Evolutionary conservation across 1,139 yeast genomes (phyloP), one percentile per base, ranked within the genome.

Genomic region (Pichiaceae sp.): DNA sequence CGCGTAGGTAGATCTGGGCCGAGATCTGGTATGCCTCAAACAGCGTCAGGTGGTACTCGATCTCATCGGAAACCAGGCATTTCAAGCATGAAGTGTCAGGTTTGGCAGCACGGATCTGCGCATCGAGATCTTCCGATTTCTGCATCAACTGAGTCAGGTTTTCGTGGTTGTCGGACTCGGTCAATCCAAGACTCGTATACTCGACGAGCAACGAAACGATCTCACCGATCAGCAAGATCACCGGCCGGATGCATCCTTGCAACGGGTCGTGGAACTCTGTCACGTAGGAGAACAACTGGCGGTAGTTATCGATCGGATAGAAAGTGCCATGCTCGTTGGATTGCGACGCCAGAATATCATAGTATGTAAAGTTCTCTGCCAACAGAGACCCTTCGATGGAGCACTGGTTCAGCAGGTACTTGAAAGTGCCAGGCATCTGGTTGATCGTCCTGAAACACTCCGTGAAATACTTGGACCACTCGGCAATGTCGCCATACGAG

Each of bases 1-100:
- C 73, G 25, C 70, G 55, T 11, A 70, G 50, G 42, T 66, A 70
- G 21, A 71, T 54, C 46, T 64, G 69, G 4, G 72, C 62, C 37
- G 72, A 60, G 25, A 70, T 42, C 48, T 70, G 74, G 43, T 66
- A 66, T 2, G 72, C 68, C 46, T 71, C 76, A 46, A 72, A 72
- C 5, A 70, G 45, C 0, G 75, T 70, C 33, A 71, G 57, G 43
- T 72, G 76, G 42, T 64, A 55, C 47, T 70, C 75, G n/a, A 69
- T 49, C 11, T 60, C 60, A 32, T 63, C 64, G 1, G 65, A 59
- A 15, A 44, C 33, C 33, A 70, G 50, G 25, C 54, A 57, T n/a
- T 53, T 52, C 34, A 71, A 48, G 39, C 68, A 72, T 12, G 50
- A 47, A 2, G 62, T 49, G 30, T 64, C 66, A 0, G 77, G 77